A percentile compares a stretch with the other conserved stretches of the same genome.
Evolutionary conservation across 1,284 basidiomycete genomes (phyloP).

Genomic region (Lignosus rhinocerotis): DNA sequence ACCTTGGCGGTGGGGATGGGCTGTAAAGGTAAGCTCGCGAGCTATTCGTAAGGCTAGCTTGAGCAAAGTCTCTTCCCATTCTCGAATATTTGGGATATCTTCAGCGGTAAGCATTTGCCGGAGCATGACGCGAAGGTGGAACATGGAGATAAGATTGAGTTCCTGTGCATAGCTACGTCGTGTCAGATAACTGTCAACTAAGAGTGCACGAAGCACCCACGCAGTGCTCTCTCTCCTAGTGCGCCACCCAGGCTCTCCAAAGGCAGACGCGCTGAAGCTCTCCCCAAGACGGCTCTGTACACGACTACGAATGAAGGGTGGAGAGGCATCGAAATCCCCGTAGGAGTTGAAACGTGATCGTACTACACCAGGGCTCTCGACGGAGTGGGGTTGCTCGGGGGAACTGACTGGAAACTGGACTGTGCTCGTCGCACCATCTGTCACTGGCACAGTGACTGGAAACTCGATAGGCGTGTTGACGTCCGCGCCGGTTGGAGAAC

Average conservation of each 20-base stretch:
- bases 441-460: conserved; percentile 49
- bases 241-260: conserved; percentile 71
- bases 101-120: conserved; percentile 84
- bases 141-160: conserved; percentile 82
- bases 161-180: conserved; percentile 70
- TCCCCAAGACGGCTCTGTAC: conserved; percentile 73
- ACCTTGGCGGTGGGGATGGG: conserved; percentile 72
- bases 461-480: conserved; percentile 57
- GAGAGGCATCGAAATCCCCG: conserved; percentile 64
- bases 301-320: conserved; percentile 79
- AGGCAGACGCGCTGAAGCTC: conserved; percentile 37
- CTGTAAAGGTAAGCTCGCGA: conserved; percentile 73
- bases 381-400: conserved; percentile 50
- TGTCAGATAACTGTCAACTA: conserved; percentile 8
- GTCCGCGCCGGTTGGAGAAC: conserved; percentile 46
- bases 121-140: conserved; percentile 86
- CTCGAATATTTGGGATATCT: conserved; percentile 71
- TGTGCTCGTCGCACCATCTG: conserved; percentile 58
- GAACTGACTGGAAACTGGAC: conserved; percentile 81
- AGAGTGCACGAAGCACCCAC: conserved; percentile 43
- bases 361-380: conserved; percentile 56
- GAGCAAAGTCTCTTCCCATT: conserved; percentile 87
- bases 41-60: conserved; percentile 81
- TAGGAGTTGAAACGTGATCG: conserved; percentile 67
- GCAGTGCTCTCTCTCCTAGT: conserved; percentile 80